phyloP scores from a whole-genome alignment of 495 filamentous ascomycete species.

The Penicillium mononematosum region DNA sequence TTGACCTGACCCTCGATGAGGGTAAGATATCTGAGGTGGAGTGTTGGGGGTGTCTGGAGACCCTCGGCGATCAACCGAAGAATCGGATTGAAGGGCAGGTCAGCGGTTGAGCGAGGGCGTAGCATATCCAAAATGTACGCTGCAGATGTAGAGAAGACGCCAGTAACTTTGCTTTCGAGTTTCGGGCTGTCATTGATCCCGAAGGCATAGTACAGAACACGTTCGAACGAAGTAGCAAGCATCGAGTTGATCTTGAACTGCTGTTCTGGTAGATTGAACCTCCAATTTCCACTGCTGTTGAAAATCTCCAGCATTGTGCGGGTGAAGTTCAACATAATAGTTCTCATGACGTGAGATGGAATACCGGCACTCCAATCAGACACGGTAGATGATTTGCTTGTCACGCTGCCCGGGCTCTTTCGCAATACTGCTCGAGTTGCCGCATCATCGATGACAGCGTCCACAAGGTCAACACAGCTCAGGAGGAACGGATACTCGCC shows the following conservation, averaged over 20 bases:
- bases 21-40: constrained; percentile 57
- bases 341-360: constrained; percentile 72
- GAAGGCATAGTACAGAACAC: constrained; percentile 67
- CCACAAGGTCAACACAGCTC: constrained; percentile 69
- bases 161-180: constrained; percentile 57
- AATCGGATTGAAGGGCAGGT: constrained; percentile 75
- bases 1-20: constrained; percentile 62
- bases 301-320: constrained; percentile 75
- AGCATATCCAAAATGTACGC: constrained; percentile 74
- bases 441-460: constrained; percentile 72
- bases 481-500: constrained; percentile 76
- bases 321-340: constrained; percentile 67
- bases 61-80: constrained; percentile 67
- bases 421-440: constrained; percentile 69
- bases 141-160: constrained; percentile 65
- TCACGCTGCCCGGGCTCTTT: constrained; percentile 54
- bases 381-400: constrained; percentile 50
- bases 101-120: constrained; percentile 63
- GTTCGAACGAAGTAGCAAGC: constrained; percentile 67
- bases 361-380: constrained; percentile 65
- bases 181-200: constrained; percentile 62
- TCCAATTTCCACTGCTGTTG: constrained; percentile 80
- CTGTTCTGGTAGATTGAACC: constrained; percentile 65
- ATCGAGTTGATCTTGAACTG: constrained; percentile 57
- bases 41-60: constrained; percentile 59